Evolutionary conservation across 257 asterid genomes (phyloP).

Genomic region (Solanum pimpinellifolium): DNA sequence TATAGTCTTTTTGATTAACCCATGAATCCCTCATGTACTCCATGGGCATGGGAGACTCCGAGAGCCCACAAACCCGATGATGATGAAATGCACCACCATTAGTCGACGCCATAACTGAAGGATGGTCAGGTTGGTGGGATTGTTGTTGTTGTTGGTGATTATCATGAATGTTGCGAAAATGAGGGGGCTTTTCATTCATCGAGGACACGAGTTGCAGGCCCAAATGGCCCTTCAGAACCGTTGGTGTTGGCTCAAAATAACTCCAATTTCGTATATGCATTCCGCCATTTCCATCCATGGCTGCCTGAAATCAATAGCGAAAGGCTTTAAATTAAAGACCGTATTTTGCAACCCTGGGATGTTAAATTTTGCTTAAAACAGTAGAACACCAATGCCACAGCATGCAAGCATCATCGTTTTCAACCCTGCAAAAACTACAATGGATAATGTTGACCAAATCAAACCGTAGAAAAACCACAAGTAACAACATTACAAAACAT

Average conservation of each 20-base stretch:
- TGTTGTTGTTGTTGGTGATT: constrained; percentile 7
- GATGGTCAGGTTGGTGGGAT: constrained; percentile 21
- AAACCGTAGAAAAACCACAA: not conserved
- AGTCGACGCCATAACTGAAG: constrained; percentile 35
- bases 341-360: not conserved
- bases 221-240: constrained; percentile 24
- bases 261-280: constrained; percentile 49
- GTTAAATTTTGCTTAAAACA: not conserved
- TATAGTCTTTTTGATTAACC: constrained; percentile 21
- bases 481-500: not conserved
- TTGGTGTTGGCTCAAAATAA: constrained; percentile 22
- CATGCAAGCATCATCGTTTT: not conserved
- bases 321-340: constrained; percentile 2
- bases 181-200: constrained; percentile 45
- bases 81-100: constrained; percentile 57
- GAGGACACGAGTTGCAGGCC: constrained; percentile 55
- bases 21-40: constrained; percentile 35
- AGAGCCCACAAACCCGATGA: constrained; percentile 49
- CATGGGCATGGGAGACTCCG: constrained; percentile 28
- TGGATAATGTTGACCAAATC: not conserved
- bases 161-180: constrained; percentile 21
- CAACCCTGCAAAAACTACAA: constrained; percentile 14
- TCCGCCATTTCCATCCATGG: constrained; percentile 65
- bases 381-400: not conserved
- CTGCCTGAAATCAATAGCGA: not conserved